Evolutionary conservation across 805 yeast species (phyloP).

Genomic region (Sungouiella blattae): DNA sequence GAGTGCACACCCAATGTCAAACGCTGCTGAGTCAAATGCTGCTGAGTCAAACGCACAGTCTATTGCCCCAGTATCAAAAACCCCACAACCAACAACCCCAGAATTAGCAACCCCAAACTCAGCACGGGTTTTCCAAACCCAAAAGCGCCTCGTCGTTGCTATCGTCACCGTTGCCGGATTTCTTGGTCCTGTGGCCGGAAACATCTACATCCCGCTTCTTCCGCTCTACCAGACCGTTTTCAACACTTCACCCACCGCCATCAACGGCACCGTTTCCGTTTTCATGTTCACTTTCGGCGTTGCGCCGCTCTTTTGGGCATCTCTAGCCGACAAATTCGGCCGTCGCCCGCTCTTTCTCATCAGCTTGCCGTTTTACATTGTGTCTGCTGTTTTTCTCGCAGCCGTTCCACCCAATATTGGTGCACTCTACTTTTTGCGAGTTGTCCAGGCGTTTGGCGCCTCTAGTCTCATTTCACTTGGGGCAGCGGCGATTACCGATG

Average conservation of each 20-base stretch:
- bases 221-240: constrained; percentile 43
- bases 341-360: constrained; percentile 27
- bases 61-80: too few relatives aligned
- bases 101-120: too few relatives aligned
- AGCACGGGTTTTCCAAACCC: too few relatives aligned
- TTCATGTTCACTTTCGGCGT: constrained; percentile 56
- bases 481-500: not conserved
- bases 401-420: constrained; percentile 28
- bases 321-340: constrained; percentile 54
- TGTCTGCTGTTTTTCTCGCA: constrained; percentile 29
- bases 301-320: constrained; percentile 56
- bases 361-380: constrained; percentile 23
- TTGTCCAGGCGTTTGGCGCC: constrained; percentile 36
- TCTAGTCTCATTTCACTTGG: constrained; percentile 16
- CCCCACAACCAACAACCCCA: too few relatives aligned
- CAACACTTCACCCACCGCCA: constrained; percentile 36
- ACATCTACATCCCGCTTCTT: constrained; percentile 53
- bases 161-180: constrained; percentile 49
- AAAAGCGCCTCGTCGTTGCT: constrained; percentile 25
- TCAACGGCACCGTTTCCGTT: constrained; percentile 55
- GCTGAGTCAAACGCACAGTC: too few relatives aligned
- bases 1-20: too few relatives aligned
- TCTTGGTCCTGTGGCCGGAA: constrained; percentile 56
- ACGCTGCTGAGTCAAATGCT: too few relatives aligned
- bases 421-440: constrained; percentile 27